phyloP scores from a whole-genome alignment of 108 stramenopile species.

The Aureococcus anophagefferens region DNA sequence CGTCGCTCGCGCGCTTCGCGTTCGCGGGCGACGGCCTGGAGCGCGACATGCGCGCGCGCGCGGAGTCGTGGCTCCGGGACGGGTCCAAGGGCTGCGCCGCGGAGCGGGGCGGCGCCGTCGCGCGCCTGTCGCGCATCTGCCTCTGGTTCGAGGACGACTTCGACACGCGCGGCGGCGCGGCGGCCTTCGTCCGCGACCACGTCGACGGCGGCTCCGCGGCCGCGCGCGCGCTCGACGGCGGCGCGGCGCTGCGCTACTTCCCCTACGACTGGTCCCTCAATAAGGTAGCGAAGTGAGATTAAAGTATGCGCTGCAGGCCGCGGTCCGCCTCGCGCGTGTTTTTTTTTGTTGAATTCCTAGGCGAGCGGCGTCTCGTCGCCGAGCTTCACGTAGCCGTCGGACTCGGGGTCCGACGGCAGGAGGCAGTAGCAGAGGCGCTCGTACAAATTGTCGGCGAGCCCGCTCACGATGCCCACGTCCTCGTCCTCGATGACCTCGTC shows the following conservation, averaged over 20 bases:
- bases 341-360: no score
- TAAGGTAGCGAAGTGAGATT: no score
- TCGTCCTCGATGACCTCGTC: no score
- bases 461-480: no score
- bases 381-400: no score
- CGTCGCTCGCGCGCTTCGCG: constrained; percentile 27
- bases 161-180: constrained; percentile 7
- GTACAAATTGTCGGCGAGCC: no score
- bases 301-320: no score
- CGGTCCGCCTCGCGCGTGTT: no score
- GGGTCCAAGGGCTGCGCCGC: constrained; percentile 20
- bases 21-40: constrained; percentile 26
- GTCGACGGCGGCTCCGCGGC: constrained; percentile 11
- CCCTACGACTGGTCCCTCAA: constrained; percentile 23
- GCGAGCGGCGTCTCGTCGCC: no score
- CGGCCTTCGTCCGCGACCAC: constrained; percentile 16
- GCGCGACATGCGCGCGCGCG: constrained; percentile 14
- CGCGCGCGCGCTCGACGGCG: constrained; percentile 10
- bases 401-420: no score
- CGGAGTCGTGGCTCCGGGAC: constrained; percentile 13
- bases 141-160: constrained; percentile 26
- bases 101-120: constrained; percentile 9
- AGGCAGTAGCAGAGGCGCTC: no score
- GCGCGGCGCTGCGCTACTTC: constrained; percentile 13
- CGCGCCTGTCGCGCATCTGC: constrained; percentile 10